These are phyloP conservation scores for Elaeagnus macrophylla DNA, from an alignment of 306 rosid genomes.

Conservation along the genomic window DNA sequence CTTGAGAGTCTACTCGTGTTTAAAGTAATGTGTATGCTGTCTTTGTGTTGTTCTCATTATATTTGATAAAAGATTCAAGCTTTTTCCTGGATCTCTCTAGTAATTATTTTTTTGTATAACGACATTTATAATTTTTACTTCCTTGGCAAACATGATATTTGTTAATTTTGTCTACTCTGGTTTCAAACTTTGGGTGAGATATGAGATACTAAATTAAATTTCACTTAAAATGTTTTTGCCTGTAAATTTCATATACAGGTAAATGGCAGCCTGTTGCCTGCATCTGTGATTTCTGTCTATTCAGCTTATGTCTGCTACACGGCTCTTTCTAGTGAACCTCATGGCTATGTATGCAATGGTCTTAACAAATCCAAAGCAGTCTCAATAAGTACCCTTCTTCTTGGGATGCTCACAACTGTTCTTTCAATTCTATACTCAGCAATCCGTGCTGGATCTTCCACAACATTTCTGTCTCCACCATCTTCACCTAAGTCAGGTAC, in stretches of 20 bases:
- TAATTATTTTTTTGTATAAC: too few relatives aligned
- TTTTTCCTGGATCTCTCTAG: too few relatives aligned
- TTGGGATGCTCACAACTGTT: constrained; percentile 84
- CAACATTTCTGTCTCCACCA: constrained; percentile 75
- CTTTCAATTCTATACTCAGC: constrained; percentile 91
- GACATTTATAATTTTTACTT: too few relatives aligned
- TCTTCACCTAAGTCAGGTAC: constrained; percentile 75
- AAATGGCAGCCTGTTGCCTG: constrained; percentile 93
- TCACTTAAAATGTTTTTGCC: constrained; percentile 8
- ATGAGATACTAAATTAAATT: not conserved
- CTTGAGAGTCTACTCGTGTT: not conserved
- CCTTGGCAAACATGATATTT: not conserved
- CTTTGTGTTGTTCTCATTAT: not conserved
- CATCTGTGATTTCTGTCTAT: constrained; percentile 82
- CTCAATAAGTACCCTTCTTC: constrained; percentile 55
- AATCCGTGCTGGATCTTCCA: constrained; percentile 92
- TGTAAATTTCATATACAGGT: constrained; percentile 45
- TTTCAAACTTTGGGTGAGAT: not conserved
- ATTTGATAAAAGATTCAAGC: not conserved
- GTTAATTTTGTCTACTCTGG: not conserved
- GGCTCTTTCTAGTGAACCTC: constrained; percentile 88
- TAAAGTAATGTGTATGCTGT: not conserved
- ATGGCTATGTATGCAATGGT: constrained; percentile 72
- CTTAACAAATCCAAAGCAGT: constrained; percentile 70
- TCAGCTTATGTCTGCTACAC: constrained; percentile 89